Evolutionary conservation across 371 early-diverging fungal species (phyloP), one percentile per base, ranked within the genome.

Genomic region (Apophysomyces sp.): DNA sequence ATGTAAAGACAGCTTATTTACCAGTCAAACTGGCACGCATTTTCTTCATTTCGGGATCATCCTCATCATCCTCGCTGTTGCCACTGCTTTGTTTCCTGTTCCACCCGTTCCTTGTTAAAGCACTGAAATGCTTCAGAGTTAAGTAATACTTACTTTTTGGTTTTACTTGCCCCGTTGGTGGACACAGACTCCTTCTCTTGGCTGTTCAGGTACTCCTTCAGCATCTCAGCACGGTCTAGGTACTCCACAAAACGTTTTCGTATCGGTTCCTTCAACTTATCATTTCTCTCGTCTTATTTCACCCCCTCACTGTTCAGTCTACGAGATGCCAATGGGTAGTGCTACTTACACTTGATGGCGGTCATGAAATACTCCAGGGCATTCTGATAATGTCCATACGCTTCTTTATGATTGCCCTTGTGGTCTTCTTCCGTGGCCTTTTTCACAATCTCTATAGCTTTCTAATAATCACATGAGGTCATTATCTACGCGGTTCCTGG

Each of bases 381-480:
- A 73, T 91, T 89, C 61, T 85, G 85, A 71, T 98, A 98, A 54
- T 83, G 86, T 60, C 83, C 87, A 74, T 94, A 92, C 7, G 98
- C 97, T 66, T 94, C 94, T 61, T 94, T 94, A 67, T 91, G 93
- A 76, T 97, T 92, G 34, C 90, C 94, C 44, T 89, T 90, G 34
- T 81, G 85, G 78, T 97, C 98, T 68, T 95, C 96, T 56, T 95
- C 94, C 6, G 94, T 96, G 21, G 98, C 98, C 72, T 88, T 88
- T 70, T 92, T 95, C 34, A 94, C 94, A 55, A 96, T 86, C 54
- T 91, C 92, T 55, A 94, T 84, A 12, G 92, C 94, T 76, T 90
- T 91, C 93, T 93, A 76, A 29, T 32, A 34, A 51, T 34, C 5
- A 52, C 6, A 52, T 29, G 4, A 31, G 32, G 37, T 29, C 3